Base-by-base conservation (phyloP, 345 rosid genomes). In the Gossypium turneri region DNA sequence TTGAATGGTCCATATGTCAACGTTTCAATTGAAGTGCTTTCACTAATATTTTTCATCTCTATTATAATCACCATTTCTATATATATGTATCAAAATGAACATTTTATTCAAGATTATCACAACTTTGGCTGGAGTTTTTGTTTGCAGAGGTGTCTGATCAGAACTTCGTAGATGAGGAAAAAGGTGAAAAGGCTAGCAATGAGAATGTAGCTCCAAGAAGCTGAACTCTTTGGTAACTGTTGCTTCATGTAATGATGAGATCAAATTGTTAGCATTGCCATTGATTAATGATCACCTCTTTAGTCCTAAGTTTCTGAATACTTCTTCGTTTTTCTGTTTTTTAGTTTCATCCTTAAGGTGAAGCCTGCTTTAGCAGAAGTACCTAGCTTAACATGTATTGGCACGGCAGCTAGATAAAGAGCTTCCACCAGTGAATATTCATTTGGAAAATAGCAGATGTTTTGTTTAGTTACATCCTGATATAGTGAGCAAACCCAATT, bases 111-210 rank as follows among this genome's bases (percentile, higher is more conserved):
- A 43, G 51, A 57, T 55, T 57, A 27, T 60, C 43, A 27, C 19
- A 60, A 6, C 19, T 15, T 61, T 15, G 65, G 44, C 43, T 27
- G 4, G 44, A 25, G 25, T 12, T 27, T 27, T 5, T 61, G 9
- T 27, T 15, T 67, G 20, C 80, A 90, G 98, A 94, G 84, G 86
- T 84, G 73, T 87, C 97, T 0, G 97, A 88, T 79, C 98, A 94
- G 86, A 94, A 94, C 84, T 94, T 94, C 76, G 85, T 79, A 8
- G 90, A 90, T 45, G 89, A 79, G 60, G 66, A 75, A 12, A 70
- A 82, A 82, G 79, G 66, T 13, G 84, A 75, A 78, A 82, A 78
- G 48, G 44, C 48, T 60, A 76, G 75, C 75, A 41, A 47, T 12
- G 45, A 34, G 41, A 9, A 1, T 61, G 87, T 79, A 65, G 79